A percentile compares a stretch with the other conserved stretches of the same genome.
phyloP scores from a whole-genome alignment of 164 flowering plant genomes.

The Tetrastigma voinierianum region DNA sequence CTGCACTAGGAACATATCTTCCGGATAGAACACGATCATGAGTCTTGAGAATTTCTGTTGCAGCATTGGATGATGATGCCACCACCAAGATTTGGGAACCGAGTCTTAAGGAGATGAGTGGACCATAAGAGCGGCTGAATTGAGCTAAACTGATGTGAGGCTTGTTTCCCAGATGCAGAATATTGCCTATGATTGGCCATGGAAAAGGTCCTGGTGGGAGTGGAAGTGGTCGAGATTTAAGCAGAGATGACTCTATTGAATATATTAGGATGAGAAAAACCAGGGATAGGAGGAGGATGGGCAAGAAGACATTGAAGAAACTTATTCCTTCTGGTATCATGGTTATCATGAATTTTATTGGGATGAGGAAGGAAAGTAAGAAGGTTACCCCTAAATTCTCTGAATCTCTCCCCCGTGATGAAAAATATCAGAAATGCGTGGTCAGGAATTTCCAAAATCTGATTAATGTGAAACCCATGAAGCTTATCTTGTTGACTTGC shows the following conservation, averaged over 20 bases:
- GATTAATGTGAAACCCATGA: too few relatives aligned
- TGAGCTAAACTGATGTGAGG: slow-evolving; percentile 23
- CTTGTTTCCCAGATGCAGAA: slow-evolving; percentile 14
- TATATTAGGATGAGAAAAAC: too few relatives aligned
- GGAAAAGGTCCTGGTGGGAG: slow-evolving; percentile 48
- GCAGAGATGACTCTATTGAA: too few relatives aligned
- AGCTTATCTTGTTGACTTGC: too few relatives aligned
- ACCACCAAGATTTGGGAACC: slow-evolving; percentile 27
- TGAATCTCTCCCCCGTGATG: too few relatives aligned
- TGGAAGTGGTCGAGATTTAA: neutral
- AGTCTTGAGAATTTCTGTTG: slow-evolving; percentile 31
- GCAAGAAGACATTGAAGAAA: too few relatives aligned
- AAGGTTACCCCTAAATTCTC: too few relatives aligned
- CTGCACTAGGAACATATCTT: slow-evolving; percentile 11
- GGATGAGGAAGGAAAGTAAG: too few relatives aligned
- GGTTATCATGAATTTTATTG: neutral
- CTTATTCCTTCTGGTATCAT: neutral
- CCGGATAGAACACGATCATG: slow-evolving; percentile 32
- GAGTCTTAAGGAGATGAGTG: slow-evolving; percentile 29
- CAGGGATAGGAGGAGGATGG: too few relatives aligned
- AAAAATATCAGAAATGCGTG: too few relatives aligned
- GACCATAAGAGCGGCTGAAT: slow-evolving; percentile 28
- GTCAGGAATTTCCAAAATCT: too few relatives aligned
- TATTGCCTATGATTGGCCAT: slow-evolving; percentile 43
- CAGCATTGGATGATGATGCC: slow-evolving; percentile 25